Base-by-base conservation (phyloP, 2,329 filamentous ascomycete species). In the Zalaria sp. region DNA sequence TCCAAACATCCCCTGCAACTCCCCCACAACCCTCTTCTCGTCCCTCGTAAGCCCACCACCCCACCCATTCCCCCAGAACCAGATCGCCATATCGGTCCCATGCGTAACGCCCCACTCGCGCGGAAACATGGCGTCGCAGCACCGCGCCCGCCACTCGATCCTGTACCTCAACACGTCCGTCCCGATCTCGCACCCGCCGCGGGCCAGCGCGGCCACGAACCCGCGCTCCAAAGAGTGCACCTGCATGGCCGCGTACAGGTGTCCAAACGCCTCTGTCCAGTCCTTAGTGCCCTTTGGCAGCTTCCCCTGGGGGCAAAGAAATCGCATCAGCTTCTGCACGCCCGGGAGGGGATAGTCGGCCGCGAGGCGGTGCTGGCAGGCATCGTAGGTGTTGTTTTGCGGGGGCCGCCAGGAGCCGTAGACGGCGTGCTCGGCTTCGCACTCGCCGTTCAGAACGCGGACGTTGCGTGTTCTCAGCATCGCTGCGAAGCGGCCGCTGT, bases 241-340 rank as follows among this genome's bases (percentile, higher is more conserved):
- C 50, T 76, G 72, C 46, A 74, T 66, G 41, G 74, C 68, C 3
- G 72, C 71, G 47, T 76, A 76, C 4, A 76, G 59, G 9, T 58
- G 59, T 1, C 72, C 72, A 51, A 74, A 76, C 0, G 66, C 65
- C 26, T 73, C 65, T 38, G 53, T 47, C 72, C 72, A 76, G 49
- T 66, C 57, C 32, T 56, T 52, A 35, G 58, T 65, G 4, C 52
- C 53, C 0, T 48, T 7, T 0, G 69, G 68, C 0, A 73, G 50
- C 0, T 51, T 44, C n/a, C 38, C 34, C 9, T 35, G 29, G 4
- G 47, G 47, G 5, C 41, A 45, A 38, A 43, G 44, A n/a, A 46
- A 18, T 5, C 32, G 41, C 42, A 72, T 57, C 5, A 75, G 51
- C 1, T 59, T 58, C 26, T 65, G 58, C 35, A 68, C 67, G 1